Evolutionary conservation across 768 basidiomycete species (phyloP), one percentile per base, ranked within the genome.

Genomic region (Tremella fuciformis): DNA sequence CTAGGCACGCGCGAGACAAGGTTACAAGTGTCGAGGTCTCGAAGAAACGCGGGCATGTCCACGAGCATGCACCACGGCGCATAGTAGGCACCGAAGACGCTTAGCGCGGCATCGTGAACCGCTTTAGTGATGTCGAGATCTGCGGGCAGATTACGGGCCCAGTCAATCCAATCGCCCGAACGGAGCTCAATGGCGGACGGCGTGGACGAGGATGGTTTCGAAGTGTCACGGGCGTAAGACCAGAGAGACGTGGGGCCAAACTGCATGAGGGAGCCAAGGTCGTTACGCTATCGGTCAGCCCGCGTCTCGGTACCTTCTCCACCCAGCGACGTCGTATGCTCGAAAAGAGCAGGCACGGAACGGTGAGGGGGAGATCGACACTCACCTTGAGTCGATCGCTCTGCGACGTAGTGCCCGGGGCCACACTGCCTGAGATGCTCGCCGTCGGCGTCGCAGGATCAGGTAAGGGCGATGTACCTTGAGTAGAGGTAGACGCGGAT

Each of bases 1-100:
- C 29, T 4, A 11, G 29, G 29, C 7, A 19, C 16, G 7, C 21
- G 21, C 26, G 21, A 21, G 26, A 59, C 50, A 11, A 54, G 29
- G 25, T 59, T 59, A 25, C 58, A 59, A 18, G 34, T 13, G 21
- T 53, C 51, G 22, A 59, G 22, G 51, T 59, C 58, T 3, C 58
- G 50, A 15, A 53, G 42, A 41, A 59, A 59, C 1, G 52, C 51
- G n/a, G 53, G 44, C 44, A 54, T 44, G 26, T 59, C 58, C 11
- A 40, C 58, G n/a, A 49, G 52, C 41, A 59, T 44, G 26, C 58
- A 59, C 58, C 58, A 59, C 6, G 39, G 51, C 18, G 58, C 58
- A 22, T 54, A 59, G 52, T 53, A 59, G 8, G 58, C 52, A 16
- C 40, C 53, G 25, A 59, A 59, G 13, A 29, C 21, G 15, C 8